Conservation (phyloP, 352 stramenopile species). For the Phytophthora macrochlamydospora region DNA sequence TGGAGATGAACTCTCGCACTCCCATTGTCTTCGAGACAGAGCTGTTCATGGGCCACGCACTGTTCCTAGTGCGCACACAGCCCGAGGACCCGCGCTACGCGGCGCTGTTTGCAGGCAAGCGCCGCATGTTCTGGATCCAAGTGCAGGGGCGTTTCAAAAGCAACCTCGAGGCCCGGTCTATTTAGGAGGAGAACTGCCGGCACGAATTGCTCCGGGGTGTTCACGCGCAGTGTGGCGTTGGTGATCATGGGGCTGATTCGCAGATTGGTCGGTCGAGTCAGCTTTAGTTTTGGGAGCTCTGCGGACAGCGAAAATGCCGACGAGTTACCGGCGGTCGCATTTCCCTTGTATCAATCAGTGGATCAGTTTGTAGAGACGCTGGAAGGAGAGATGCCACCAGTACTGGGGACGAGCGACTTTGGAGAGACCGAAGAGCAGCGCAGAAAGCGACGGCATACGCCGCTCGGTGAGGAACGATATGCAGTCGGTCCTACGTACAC, state of each 20-base stretch:
- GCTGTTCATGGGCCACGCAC: conserved; percentile 76
- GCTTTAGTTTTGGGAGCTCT: conserved; percentile 73
- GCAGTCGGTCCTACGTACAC: conserved; percentile 78
- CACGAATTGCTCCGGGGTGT: conserved; percentile 64
- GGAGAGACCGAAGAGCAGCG: conserved; percentile 62
- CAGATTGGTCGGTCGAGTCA: conserved; percentile 62
- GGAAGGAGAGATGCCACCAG: conserved; percentile 50
- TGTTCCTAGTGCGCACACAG: conserved; percentile 84
- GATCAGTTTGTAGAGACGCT: conserved; percentile 82
- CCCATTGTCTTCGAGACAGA: conserved; percentile 88
- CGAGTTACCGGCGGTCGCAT: conserved; percentile 67
- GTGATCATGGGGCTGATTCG: conserved; percentile 84
- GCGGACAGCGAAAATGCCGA: conserved; percentile 14
- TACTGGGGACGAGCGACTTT: conserved; percentile 63
- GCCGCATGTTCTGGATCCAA: conserved; percentile 89
- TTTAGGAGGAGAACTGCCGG: conserved; percentile 75
- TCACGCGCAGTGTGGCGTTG: conserved; percentile 76
- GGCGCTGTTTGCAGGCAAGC: conserved; percentile 63
- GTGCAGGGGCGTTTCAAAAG: conserved; percentile 86
- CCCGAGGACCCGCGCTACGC: conserved; percentile 59
- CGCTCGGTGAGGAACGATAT: conserved; percentile 55
- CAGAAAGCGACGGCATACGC: conserved; percentile 43
- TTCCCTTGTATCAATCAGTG: conserved; percentile 81
- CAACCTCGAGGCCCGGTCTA: conserved; percentile 59
- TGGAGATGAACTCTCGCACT: conserved; percentile 64